A percentile compares a stretch with the other conserved stretches of the same genome.
phyloP scores from a whole-genome alignment of 768 basidiomycete genomes.

The Strobilomyces echinocephalus region DNA sequence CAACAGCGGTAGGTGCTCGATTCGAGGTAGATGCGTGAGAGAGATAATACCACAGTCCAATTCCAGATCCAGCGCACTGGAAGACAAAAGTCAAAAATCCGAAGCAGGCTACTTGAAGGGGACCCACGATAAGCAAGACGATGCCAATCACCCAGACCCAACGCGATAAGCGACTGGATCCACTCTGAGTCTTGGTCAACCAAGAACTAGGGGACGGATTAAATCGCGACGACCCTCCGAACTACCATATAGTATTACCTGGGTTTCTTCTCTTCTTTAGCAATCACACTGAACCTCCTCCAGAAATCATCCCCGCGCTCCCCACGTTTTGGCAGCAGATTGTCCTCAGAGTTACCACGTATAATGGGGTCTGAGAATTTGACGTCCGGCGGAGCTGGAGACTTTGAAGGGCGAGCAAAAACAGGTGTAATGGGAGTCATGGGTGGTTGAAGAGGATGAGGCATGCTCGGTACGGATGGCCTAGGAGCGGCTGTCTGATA shows the following conservation, averaged over 20 bases:
- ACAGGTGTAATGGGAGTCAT: slow-evolving; percentile 75
- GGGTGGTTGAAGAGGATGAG: slow-evolving; percentile 73
- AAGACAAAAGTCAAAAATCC: background rate
- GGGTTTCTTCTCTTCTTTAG: slow-evolving; percentile 60
- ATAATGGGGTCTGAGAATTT: slow-evolving; percentile 56
- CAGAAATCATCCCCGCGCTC: slow-evolving; percentile 82
- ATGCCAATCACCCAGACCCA: slow-evolving; percentile 73
- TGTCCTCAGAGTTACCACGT: slow-evolving; percentile 64
- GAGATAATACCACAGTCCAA: slow-evolving; percentile 57
- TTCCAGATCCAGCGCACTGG: slow-evolving; percentile 49
- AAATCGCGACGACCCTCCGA: background rate
- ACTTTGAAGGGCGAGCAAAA: slow-evolving; percentile 58
- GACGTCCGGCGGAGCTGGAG: slow-evolving; percentile 37
- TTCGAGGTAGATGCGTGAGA: slow-evolving; percentile 48
- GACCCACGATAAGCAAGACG: slow-evolving; percentile 48
- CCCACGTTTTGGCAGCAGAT: slow-evolving; percentile 60
- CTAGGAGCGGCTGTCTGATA: slow-evolving; percentile 28
- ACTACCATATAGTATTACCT: slow-evolving; percentile 26
- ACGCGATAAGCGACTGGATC: slow-evolving; percentile 48
- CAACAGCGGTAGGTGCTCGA: slow-evolving; percentile 55
- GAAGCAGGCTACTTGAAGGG: background rate
- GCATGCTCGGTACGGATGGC: slow-evolving; percentile 44
- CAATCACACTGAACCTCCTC: slow-evolving; percentile 82
- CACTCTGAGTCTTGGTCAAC: slow-evolving; percentile 59
- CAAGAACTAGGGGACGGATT: slow-evolving; percentile 44